Conservation (phyloP, 2,329 filamentous ascomycete species). For the Aspergillus tamarii region DNA sequence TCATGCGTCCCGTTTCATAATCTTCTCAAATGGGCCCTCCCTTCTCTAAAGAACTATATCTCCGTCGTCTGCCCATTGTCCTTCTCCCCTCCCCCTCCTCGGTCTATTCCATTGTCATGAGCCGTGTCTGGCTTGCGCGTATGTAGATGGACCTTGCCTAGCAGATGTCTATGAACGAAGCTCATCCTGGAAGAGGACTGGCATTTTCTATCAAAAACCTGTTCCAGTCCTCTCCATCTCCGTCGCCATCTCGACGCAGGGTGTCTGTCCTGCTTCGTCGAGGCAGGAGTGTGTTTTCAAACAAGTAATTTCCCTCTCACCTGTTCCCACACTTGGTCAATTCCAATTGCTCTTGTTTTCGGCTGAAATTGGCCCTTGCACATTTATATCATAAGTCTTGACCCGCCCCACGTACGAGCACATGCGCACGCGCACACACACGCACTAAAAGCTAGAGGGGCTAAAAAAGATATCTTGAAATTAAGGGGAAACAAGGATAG, state of each 20-base stretch:
- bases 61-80: slow-evolving; percentile 8
- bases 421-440: not conserved
- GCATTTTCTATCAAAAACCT: slow-evolving; percentile 35
- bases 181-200: slow-evolving; percentile 35
- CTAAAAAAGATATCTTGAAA: slow-evolving; percentile 7
- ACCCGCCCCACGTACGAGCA: not conserved
- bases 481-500: slow-evolving; percentile 7
- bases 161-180: slow-evolving; percentile 41
- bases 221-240: slow-evolving; percentile 34
- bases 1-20: slow-evolving; percentile 25
- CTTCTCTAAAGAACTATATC: slow-evolving; percentile 16
- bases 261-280: slow-evolving; percentile 39
- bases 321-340: not conserved
- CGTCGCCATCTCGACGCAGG: slow-evolving; percentile 33
- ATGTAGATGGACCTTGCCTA: slow-evolving; percentile 35
- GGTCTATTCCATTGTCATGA: slow-evolving; percentile 25
- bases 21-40: slow-evolving; percentile 25
- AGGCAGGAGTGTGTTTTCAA: slow-evolving; percentile 38
- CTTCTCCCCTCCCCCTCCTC: slow-evolving; percentile 13
- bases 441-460: not conserved
- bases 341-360: not conserved
- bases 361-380: not conserved
- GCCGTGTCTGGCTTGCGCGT: slow-evolving; percentile 17
- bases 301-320: slow-evolving; percentile 31
- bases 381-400: not conserved